Evolutionary conservation across 495 filamentous ascomycete species (phyloP), one percentile per base, ranked within the genome.

Genomic region (Aspergillus baeticus): DNA sequence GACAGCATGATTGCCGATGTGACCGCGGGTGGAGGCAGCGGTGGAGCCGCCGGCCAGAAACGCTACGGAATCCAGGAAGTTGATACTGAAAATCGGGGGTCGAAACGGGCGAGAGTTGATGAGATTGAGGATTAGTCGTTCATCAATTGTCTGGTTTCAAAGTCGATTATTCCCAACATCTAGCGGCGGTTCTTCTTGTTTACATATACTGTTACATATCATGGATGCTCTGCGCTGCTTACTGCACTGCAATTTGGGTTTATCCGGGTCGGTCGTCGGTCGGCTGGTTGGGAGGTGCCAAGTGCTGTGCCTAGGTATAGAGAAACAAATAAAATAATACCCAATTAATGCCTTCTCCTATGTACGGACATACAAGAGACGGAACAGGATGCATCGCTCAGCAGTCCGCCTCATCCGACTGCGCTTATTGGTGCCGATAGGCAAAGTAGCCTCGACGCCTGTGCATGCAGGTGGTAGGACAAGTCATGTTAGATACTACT

Each of bases 1-100:
- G 91, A 96, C 62, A 89, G 87, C 63, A 95, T 98, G 78, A 87
- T 99, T 66, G 81, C 78, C 21, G 90, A 96, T 69, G 90, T 89
- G 68, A 86, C 71, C 59, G 74, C 84, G 57, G 69, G 68, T 36
- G 76, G 84, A 59, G 68, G 70, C 58, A 73, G 84, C 58, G 68
- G 68, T 29, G 75, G 84, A 58, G 67, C 66, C 42, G 76, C 71
- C 18, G 80, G 85, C 0, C 87, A 84, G 69, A 89, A 96, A 68
- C 85, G 92, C 50, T 95, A 88, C 70, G 95, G 92, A 3, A 79
- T 98, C 47, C 87, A 93, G 67, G 90, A 92, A 45, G 79, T 77
- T 13, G 88, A 89, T 15, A 48, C 45, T 29, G 73, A 75, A 5
- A 76, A 78, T 26, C 80, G 88, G 55, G 75, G 80, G 43, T 77